Conservation (phyloP, 2,329 filamentous ascomycete genomes). For the Trichoderma guizhouense region DNA sequence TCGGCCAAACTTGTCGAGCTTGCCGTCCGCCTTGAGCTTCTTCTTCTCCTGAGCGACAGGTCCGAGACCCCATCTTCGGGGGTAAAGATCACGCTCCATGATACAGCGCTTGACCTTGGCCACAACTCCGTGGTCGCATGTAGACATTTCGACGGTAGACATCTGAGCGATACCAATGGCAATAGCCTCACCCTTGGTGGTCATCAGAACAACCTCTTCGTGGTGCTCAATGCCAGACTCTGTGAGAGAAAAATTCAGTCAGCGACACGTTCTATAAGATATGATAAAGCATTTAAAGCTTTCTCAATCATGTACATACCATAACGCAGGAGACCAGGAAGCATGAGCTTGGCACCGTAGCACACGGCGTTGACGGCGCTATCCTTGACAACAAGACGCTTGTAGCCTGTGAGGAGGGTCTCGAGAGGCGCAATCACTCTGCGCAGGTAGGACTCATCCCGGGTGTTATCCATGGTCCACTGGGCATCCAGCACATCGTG, state of each 20-base stretch:
- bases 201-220: constrained; percentile 97
- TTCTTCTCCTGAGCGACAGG: constrained; percentile 96
- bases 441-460: constrained; percentile 89
- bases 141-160: constrained; percentile 95
- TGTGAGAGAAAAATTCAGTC: constrained; percentile 34
- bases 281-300: background rate
- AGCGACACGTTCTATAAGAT: constrained; percentile 18
- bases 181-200: constrained; percentile 98
- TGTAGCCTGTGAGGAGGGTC: constrained; percentile 87
- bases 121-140: constrained; percentile 95
- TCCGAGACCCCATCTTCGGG: constrained; percentile 91
- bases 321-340: constrained; percentile 90
- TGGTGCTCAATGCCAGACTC: constrained; percentile 89
- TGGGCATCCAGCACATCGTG: constrained; percentile 88
- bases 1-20: constrained; percentile 96
- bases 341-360: constrained; percentile 98
- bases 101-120: constrained; percentile 99
- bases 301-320: constrained; percentile 49
- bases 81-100: constrained; percentile 99
- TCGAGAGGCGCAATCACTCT: constrained; percentile 90
- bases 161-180: constrained; percentile 95
- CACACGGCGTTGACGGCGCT: constrained; percentile 85
- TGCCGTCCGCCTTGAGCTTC: constrained; percentile 97
- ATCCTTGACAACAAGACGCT: constrained; percentile 94
- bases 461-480: constrained; percentile 92